These are phyloP conservation scores for Rhizomucor pusillus DNA, from an alignment of 371 early-diverging fungal species.

Conservation along the genomic window DNA sequence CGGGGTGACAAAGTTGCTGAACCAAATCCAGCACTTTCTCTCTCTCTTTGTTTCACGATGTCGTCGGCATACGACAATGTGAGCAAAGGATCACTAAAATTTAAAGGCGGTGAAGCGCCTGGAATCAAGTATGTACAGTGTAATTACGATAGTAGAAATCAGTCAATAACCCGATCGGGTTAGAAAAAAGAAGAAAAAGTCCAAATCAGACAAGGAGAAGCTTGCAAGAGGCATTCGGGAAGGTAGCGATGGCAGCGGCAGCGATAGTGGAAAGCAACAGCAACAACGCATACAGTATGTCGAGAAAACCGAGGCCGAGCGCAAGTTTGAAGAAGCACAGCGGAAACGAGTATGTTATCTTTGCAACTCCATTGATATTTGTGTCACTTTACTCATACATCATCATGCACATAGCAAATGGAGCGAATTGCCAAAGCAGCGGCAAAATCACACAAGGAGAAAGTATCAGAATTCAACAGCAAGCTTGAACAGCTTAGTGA, in stretches of 20 bases:
- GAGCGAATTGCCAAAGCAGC: conserved; percentile 60
- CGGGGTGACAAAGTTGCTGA: not conserved
- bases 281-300: conserved; percentile 23
- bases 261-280: conserved; percentile 14
- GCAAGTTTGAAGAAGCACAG: conserved; percentile 60
- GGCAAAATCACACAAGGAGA: conserved; percentile 62
- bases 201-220: conserved; percentile 48
- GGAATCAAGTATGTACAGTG: conserved; percentile 44
- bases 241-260: conserved; percentile 12
- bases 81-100: conserved; percentile 55
- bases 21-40: not conserved
- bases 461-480: conserved; percentile 60
- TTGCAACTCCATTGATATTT: not conserved
- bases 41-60: conserved; percentile 5
- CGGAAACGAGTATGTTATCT: conserved; percentile 47
- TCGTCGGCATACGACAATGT: conserved; percentile 57
- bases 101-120: conserved; percentile 54
- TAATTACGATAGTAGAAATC: not conserved
- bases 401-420: conserved; percentile 52
- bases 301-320: conserved; percentile 62
- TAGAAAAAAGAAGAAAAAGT: conserved; percentile 50
- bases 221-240: conserved; percentile 41
- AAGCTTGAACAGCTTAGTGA: conserved; percentile 66
- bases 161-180: not conserved
- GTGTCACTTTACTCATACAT: not conserved